Evolutionary conservation across 2,329 filamentous ascomycete genomes (phyloP).

Genomic region (Aspergillus ochraceoroseus): DNA sequence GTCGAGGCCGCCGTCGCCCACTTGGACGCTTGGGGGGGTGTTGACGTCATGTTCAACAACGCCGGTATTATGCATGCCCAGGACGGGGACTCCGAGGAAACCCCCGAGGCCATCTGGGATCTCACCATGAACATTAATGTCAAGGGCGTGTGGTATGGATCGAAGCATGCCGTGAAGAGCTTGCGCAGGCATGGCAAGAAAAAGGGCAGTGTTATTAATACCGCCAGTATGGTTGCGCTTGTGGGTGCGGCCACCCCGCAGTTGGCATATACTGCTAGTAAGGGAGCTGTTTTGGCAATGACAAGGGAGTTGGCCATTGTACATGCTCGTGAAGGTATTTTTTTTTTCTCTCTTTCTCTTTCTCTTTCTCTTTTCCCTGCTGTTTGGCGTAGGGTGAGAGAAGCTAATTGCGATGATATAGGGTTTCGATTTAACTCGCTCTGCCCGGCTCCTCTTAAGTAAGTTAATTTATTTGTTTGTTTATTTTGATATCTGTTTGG

Average conservation of each 20-base stretch:
- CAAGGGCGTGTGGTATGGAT: conserved; percentile 96
- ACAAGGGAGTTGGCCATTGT: conserved; percentile 89
- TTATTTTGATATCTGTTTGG: background rate
- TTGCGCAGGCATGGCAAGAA: conserved; percentile 76
- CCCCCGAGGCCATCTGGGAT: conserved; percentile 88
- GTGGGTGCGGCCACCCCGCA: conserved; percentile 84
- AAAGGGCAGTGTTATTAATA: conserved; percentile 82
- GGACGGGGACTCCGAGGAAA: conserved; percentile 74
- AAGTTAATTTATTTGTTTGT: conserved; percentile 16
- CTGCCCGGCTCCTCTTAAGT: conserved; percentile 85
- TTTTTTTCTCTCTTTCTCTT: too few species aligned
- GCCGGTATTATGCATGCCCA: conserved; percentile 92
- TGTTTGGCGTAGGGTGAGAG: too few species aligned
- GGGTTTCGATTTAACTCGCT: conserved; percentile 82
- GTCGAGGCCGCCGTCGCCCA: conserved; percentile 69
- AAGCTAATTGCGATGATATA: too few species aligned
- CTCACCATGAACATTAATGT: conserved; percentile 91
- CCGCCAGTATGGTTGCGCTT: conserved; percentile 79
- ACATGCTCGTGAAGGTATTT: conserved; percentile 74
- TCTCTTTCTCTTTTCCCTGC: too few species aligned
- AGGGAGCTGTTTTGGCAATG: conserved; percentile 85
- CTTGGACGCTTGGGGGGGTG: conserved; percentile 76
- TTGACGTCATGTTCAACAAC: conserved; percentile 75
- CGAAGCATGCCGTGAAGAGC: conserved; percentile 82
- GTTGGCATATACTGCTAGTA: conserved; percentile 83